These are phyloP conservation scores for Phytophthora boehmeriae DNA, from an alignment of 352 stramenopile genomes.

Conservation along the genomic window DNA sequence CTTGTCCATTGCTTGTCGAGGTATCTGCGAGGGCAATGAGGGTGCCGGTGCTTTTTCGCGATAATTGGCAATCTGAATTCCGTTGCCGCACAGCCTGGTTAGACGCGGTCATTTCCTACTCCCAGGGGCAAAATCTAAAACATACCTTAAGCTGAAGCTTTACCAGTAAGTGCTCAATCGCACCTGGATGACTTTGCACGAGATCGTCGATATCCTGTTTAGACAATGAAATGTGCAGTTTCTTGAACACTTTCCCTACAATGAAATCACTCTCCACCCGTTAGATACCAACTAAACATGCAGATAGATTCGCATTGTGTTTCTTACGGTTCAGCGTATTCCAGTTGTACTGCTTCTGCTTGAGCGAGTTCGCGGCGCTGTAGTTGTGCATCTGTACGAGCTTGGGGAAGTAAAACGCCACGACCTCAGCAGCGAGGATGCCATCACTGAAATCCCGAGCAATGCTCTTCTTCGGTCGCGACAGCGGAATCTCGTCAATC, in stretches of 20 bases:
- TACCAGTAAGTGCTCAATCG: conserved; percentile 92
- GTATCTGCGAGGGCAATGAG: conserved; percentile 14
- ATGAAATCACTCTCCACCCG: not conserved
- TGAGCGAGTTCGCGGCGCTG: conserved; percentile 90
- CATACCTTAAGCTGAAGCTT: conserved; percentile 90
- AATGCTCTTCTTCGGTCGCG: conserved; percentile 95
- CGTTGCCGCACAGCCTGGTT: not conserved
- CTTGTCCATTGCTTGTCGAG: conserved; percentile 29
- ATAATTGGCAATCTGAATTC: conserved; percentile 77
- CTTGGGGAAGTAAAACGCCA: conserved; percentile 95
- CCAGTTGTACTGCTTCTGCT: conserved; percentile 97
- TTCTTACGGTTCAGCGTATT: conserved; percentile 91
- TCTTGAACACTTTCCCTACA: conserved; percentile 86
- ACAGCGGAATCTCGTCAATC: conserved; percentile 96
- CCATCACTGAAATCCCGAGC: conserved; percentile 95
- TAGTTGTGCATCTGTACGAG: conserved; percentile 98
- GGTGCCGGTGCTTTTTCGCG: conserved; percentile 61
- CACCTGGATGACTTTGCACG: conserved; percentile 86
- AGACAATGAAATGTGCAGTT: conserved; percentile 79
- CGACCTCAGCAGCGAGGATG: conserved; percentile 90
- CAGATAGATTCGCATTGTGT: not conserved
- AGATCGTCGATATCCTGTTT: conserved; percentile 93
- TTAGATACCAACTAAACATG: not conserved
- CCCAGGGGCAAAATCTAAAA: not conserved
- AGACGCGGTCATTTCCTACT: not conserved